Evolutionary conservation across 2,329 filamentous ascomycete species (phyloP).

Genomic region (Diaporthe citriasiana): DNA sequence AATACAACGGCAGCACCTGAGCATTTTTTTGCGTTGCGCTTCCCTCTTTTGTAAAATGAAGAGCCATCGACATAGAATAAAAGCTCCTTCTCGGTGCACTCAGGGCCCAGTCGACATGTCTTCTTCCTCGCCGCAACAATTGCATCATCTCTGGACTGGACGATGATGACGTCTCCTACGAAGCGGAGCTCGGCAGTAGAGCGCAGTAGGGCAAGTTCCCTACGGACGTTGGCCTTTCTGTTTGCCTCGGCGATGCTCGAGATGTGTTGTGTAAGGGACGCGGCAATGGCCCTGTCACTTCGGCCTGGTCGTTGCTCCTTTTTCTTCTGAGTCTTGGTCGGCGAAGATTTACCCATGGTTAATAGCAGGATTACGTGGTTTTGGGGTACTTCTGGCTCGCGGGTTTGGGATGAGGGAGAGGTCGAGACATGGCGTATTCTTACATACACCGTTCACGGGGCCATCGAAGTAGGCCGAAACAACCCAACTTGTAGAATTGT

Average conservation of each 20-base stretch:
- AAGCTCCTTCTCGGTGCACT: background rate
- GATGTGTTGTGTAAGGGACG: background rate
- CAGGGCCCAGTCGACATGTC: background rate
- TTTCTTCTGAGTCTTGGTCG: background rate
- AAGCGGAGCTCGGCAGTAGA: conserved; percentile 4
- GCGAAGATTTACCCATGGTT: background rate
- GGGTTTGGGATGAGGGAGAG: background rate
- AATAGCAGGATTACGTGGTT: background rate
- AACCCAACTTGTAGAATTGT: background rate
- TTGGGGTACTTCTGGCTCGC: background rate
- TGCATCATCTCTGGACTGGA: conserved; percentile 10
- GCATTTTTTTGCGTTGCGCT: background rate
- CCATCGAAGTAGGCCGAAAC: background rate
- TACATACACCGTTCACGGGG: background rate
- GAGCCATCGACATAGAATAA: conserved; percentile 16
- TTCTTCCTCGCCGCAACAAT: background rate
- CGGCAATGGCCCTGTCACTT: background rate
- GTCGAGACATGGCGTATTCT: background rate
- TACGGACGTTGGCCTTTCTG: background rate
- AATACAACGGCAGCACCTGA: conserved; percentile 12
- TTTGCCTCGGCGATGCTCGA: conserved; percentile 5
- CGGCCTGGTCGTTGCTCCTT: background rate
- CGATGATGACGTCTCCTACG: background rate
- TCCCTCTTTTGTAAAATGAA: background rate
- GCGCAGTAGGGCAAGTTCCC: background rate